Evolutionary conservation across 2,329 filamentous ascomycete species (phyloP), one percentile per base, ranked within the genome.

Genomic region (Microdochium paspali): DNA sequence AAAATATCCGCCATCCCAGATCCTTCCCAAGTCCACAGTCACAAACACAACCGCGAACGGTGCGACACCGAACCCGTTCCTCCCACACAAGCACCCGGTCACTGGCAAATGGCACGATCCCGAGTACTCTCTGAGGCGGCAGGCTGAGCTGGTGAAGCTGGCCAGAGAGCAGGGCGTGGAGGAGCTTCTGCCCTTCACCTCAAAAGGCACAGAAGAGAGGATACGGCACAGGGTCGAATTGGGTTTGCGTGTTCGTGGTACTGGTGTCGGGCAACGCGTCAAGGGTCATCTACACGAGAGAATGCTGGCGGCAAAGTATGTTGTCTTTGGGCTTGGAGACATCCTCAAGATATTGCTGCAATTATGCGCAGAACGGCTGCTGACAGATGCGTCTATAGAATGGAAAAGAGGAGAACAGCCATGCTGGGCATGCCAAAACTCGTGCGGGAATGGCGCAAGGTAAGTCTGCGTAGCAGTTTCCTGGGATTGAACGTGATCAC

Each of bases 261-360:
- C 91, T 1, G 91, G 93, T 74, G 82, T 89, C 56, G 91, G 90
- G 49, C 84, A 96, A 70, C 83, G 78, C 68, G 91, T 96, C 65
- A 98, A 97, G 84, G 93, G 93, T 66, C 91, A 96, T 69, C 77
- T 82, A 58, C 87, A 90, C 81, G 93, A 98, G 75, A 81, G 93
- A 63, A 85, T 85, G 60, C 73, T 96, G 72, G 84, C 87, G 69
- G 74, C 78, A 51, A 82, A 84, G 74, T 81, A 80, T 53, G 80
- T 74, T 47, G 35, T 18, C 18, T 48, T 52, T 12, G 15, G 13
- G 6, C 25, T 47, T 30, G 40, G 42, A n/a, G 6, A 20, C 35
- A 9, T 15, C 21, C 20, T 25, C 23, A n/a, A 15, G 42, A 23
- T 24, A 24, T 18, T 25, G 31, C 26, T 47, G 35, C 45, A 20